phyloP scores from a whole-genome alignment of 352 stramenopile genomes.

The Globisporangium abappressorium region DNA sequence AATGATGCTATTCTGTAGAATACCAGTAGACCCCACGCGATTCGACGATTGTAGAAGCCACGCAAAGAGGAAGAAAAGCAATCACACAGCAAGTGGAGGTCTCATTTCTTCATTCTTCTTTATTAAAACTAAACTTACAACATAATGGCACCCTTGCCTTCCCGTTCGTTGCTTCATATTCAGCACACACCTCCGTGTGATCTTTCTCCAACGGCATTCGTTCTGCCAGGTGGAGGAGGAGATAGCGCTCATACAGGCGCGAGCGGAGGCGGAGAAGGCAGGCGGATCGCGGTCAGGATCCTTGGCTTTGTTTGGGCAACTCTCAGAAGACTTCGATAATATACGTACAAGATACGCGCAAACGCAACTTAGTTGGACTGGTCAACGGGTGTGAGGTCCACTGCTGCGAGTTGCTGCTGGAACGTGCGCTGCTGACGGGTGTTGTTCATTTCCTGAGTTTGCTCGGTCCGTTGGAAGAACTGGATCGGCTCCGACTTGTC shows the following conservation, averaged over 20 bases:
- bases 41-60: background rate
- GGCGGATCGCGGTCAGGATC: background rate
- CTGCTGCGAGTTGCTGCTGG: slow-evolving; percentile 9
- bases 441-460: background rate
- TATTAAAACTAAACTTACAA: slow-evolving; percentile 14
- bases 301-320: background rate
- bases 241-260: background rate
- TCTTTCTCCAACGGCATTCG: background rate
- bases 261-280: background rate
- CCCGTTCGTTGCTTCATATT: slow-evolving; percentile 1
- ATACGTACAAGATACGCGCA: background rate
- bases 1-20: no score
- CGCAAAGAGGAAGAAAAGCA: background rate
- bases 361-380: background rate
- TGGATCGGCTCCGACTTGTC: slow-evolving; percentile 64
- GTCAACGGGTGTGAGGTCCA: slow-evolving; percentile 3
- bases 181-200: background rate
- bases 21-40: no score
- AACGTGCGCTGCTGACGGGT: slow-evolving; percentile 5
- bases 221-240: background rate
- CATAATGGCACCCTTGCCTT: background rate
- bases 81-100: background rate
- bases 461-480: slow-evolving; percentile 53
- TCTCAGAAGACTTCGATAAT: slow-evolving; percentile 2
- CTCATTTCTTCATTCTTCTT: slow-evolving; percentile 2